A percentile compares a stretch with the other conserved stretches of the same genome.
Evolutionary conservation across 2,329 filamentous ascomycete genomes (phyloP).

Genomic region (Colletotrichum eleusines): DNA sequence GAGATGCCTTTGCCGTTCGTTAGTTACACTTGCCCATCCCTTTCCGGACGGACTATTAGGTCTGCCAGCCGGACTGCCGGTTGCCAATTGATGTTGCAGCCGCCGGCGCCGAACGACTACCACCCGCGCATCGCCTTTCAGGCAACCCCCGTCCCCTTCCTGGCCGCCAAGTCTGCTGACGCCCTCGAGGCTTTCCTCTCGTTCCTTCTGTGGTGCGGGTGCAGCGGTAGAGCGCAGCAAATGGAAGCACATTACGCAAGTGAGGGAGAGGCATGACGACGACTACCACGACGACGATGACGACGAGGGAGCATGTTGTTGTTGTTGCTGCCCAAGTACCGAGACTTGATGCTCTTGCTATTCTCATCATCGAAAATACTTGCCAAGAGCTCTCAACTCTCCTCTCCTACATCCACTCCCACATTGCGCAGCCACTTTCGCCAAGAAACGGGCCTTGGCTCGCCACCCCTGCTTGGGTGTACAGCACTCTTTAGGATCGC

Average conservation of each 20-base stretch:
- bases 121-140: neutral
- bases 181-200: neutral
- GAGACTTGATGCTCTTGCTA: neutral
- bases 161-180: neutral
- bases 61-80: constrained; percentile 28
- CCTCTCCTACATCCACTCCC: neutral
- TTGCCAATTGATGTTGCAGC: constrained; percentile 21
- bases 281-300: neutral
- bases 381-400: neutral
- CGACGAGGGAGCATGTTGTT: neutral
- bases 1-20: no score
- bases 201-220: neutral
- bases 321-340: constrained; percentile 13
- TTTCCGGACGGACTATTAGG: constrained; percentile 27
- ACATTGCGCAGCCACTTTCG: neutral
- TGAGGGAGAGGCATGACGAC: neutral
- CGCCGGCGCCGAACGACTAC: constrained; percentile 34
- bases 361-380: neutral
- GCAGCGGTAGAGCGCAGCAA: constrained; percentile 1
- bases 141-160: neutral
- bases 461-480: neutral
- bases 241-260: neutral
- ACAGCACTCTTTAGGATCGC: neutral
- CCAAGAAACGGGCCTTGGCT: constrained; percentile 16
- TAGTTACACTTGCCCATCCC: neutral